Base-by-base conservation (phyloP, 23 red algal genomes). In the Gracilaria caudata region DNA sequence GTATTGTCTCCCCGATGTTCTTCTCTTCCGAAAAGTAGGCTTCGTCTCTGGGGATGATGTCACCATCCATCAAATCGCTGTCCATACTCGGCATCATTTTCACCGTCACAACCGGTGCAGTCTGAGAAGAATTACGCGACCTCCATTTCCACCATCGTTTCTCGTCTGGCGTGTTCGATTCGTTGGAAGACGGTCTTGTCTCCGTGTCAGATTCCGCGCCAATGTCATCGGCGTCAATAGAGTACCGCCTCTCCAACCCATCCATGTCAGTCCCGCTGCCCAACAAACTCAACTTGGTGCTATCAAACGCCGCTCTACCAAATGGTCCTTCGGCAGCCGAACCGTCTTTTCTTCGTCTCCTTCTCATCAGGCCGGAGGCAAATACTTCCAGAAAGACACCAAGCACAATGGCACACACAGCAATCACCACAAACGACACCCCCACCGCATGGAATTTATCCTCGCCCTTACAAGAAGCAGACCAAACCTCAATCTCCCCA, bases 381-480 rank as follows among this genome's bases (percentile, higher is more conserved):
- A 53, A 79, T 6, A 24, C 44, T 54, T 79, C 74, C 39, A 79
- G 40, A 56, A 79, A 43, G 4, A 79, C 51, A 35, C 74, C 74
- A 45, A 53, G 11, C 20, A 79, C 44, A 28, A 79, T 51, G 17
- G 74, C 74, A 56, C 3, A 24, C 12, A 79, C 51, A 33, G 74
- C 74, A 56, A 79, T 79, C 44, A 56, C 74, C 51, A 79, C 44
- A 51, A 79, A 79, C 32, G 74, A 45, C 12, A 79, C 51, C 5
- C 74, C 74, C 3, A 79, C 56, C 2, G 44, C 51, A 23, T 38
- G 44, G 30, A 79, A 79, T 11, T 51, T 33, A 56, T 10, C 46
- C 19, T 79, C 74, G 12, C 74, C 74, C 44, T 14, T 55, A 38
- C 74, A 79, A 19, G 23, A 20, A 7, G 51, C 74, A 21, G 2